A percentile compares a stretch with the other conserved stretches of the same genome.
These are phyloP conservation scores for Punctularia strigosozonata DNA, from an alignment of 768 basidiomycete genomes.

Conservation along the genomic window DNA sequence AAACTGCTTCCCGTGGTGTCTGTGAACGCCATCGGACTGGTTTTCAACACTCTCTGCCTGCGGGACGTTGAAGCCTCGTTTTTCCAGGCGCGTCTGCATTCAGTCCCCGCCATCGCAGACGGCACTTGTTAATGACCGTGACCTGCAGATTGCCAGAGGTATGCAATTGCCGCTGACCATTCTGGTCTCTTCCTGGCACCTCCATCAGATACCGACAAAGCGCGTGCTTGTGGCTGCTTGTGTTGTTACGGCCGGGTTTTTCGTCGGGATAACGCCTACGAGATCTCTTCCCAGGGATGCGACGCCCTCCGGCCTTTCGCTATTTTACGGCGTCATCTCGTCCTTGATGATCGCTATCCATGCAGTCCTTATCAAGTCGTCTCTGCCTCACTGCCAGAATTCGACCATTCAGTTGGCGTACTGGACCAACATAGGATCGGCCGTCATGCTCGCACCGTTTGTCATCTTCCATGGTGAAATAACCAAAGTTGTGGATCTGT, in stretches of 20 bases:
- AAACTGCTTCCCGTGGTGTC: slow-evolving; percentile 52
- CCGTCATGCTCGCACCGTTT: slow-evolving; percentile 50
- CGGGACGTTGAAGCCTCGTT: slow-evolving; percentile 72
- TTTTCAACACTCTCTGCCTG: slow-evolving; percentile 72
- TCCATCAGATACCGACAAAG: slow-evolving; percentile 37
- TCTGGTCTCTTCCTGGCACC: slow-evolving; percentile 50
- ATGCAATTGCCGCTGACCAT: slow-evolving; percentile 79
- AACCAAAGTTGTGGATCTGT: slow-evolving; percentile 25
- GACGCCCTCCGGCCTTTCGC: slow-evolving; percentile 41
- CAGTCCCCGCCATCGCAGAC: not conserved
- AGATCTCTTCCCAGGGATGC: slow-evolving; percentile 26
- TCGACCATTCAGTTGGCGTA: slow-evolving; percentile 66
- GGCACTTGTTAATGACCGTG: not conserved
- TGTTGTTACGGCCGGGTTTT: slow-evolving; percentile 65
- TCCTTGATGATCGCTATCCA: slow-evolving; percentile 70
- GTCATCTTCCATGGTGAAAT: slow-evolving; percentile 47
- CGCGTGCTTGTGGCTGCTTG: slow-evolving; percentile 47
- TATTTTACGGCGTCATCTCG: slow-evolving; percentile 60
- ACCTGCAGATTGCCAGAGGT: slow-evolving; percentile 64
- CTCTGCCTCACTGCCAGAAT: slow-evolving; percentile 55
- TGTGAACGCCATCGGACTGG: slow-evolving; percentile 63
- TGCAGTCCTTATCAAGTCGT: slow-evolving; percentile 63
- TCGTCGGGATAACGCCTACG: slow-evolving; percentile 60
- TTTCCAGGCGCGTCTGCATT: slow-evolving; percentile 44
- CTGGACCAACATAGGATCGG: slow-evolving; percentile 69